phyloP scores from a whole-genome alignment of 345 rosid genomes.

The Euphorbia lathyris region DNA sequence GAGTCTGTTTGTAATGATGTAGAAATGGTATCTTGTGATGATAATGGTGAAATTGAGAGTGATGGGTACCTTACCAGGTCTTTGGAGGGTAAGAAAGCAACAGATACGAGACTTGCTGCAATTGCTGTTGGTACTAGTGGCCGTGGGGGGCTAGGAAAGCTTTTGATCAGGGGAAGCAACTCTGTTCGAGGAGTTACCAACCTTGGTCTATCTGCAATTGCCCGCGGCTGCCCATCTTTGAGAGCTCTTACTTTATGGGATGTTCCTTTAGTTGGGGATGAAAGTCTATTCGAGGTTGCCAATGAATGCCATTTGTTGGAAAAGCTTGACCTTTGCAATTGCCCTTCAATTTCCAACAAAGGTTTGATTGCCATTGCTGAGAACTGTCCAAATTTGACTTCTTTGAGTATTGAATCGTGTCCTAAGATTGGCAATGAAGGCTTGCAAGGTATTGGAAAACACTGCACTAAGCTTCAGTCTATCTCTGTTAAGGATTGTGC shows the following conservation, averaged over 20 bases:
- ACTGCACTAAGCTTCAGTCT: conserved; percentile 46
- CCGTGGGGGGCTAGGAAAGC: conserved; percentile 68
- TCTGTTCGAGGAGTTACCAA: conserved; percentile 47
- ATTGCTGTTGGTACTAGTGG: conserved; percentile 61
- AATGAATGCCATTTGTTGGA: conserved; percentile 56
- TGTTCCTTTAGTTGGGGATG: conserved; percentile 53
- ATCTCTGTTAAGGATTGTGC: conserved; percentile 66
- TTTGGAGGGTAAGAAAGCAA: conserved; percentile 72
- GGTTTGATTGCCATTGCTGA: conserved; percentile 59
- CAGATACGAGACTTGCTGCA: conserved; percentile 68
- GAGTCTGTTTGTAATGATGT: conserved; percentile 31
- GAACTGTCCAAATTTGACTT: conserved; percentile 52
- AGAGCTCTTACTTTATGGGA: conserved; percentile 64
- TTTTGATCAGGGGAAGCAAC: conserved; percentile 54
- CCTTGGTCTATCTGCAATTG: conserved; percentile 54
- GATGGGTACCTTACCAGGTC: conserved; percentile 63
- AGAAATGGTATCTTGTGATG: conserved; percentile 38
- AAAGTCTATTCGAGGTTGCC: conserved; percentile 53
- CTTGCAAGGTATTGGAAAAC: conserved; percentile 56
- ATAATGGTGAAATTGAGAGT: conserved; percentile 23
- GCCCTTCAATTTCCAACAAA: conserved; percentile 54
- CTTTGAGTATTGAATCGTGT: conserved; percentile 57
- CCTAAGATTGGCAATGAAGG: conserved; percentile 58
- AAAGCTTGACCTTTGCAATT: conserved; percentile 65
- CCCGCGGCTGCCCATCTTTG: conserved; percentile 63